These are phyloP conservation scores for Spizellomyces sp. DNA, from an alignment of 192 early-diverging fungal genomes.

Conservation along the genomic window DNA sequence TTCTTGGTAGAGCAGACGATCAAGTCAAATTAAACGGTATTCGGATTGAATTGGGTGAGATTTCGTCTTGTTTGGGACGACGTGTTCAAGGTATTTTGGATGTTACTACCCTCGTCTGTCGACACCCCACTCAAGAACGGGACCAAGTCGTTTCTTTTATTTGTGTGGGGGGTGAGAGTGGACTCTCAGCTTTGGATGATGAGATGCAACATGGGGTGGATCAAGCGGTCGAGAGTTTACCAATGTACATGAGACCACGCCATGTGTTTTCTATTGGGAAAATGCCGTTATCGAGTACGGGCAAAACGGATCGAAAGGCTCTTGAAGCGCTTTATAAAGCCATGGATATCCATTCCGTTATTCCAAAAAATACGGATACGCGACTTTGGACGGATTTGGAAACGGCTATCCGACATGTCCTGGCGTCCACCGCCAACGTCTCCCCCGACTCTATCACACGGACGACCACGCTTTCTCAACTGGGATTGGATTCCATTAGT, in stretches of 20 bases:
- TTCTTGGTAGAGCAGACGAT: conserved; percentile 30
- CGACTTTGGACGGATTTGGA: conserved; percentile 1
- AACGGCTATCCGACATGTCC: background rate
- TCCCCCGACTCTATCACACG: background rate
- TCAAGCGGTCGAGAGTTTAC: background rate
- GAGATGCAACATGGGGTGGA: background rate
- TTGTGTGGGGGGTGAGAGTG: conserved; percentile 4
- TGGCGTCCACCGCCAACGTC: background rate
- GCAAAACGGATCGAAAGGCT: conserved; percentile 16
- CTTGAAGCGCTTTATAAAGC: conserved; percentile 1
- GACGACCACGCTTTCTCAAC: background rate
- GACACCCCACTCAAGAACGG: background rate
- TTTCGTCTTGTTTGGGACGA: background rate
- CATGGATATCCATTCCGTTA: background rate
- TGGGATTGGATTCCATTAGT: conserved; percentile 28
- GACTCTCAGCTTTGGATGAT: background rate
- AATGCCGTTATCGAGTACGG: conserved; percentile 1
- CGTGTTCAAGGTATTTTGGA: background rate
- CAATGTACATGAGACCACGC: conserved; percentile 15
- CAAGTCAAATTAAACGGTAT: conserved; percentile 38
- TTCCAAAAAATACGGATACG: background rate
- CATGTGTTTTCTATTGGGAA: conserved; percentile 8
- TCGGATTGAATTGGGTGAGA: conserved; percentile 34
- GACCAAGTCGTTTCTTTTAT: conserved; percentile 9
- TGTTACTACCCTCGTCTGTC: background rate